Conservation (phyloP, 192 early-diverging fungal genomes). For the Coemansia sp. region DNA sequence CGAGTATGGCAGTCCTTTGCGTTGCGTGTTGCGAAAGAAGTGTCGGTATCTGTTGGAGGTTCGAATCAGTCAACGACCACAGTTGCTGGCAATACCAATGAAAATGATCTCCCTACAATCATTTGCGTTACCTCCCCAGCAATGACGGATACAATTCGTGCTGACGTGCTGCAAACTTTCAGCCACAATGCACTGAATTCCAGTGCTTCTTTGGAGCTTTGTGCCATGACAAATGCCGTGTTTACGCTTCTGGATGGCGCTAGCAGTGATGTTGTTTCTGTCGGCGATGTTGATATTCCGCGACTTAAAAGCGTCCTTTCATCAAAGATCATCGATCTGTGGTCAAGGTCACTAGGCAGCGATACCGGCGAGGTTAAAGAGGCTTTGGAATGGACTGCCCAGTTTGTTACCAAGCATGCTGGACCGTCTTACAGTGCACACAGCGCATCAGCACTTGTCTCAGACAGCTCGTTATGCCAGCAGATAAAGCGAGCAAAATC, state of each 20-base stretch:
- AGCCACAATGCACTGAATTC: background rate
- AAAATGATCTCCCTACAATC: conserved; percentile 11
- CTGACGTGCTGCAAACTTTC: conserved; percentile 6
- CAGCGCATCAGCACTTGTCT: background rate
- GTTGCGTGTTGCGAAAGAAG: conserved; percentile 7
- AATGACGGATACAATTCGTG: conserved; percentile 10
- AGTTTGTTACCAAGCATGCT: background rate
- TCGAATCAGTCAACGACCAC: too few species aligned
- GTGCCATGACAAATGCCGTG: conserved; percentile 17
- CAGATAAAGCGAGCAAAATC: background rate
- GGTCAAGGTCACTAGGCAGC: conserved; percentile 19
- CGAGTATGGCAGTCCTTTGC: conserved; percentile 27
- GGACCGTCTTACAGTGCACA: background rate
- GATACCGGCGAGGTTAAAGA: background rate
- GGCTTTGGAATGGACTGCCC: conserved; percentile 20
- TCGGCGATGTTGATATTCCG: background rate
- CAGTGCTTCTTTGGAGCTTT: background rate
- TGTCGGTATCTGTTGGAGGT: background rate
- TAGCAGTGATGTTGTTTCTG: background rate
- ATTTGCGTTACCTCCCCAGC: conserved; percentile 18
- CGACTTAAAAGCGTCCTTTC: conserved; percentile 1
- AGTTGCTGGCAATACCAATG: background rate
- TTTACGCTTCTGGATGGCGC: conserved; percentile 22
- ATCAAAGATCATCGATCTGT: conserved; percentile 16
- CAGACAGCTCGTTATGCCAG: background rate